Evolutionary conservation across 257 asterid species (phyloP).

Genomic region (Leptodermis oblonga): DNA sequence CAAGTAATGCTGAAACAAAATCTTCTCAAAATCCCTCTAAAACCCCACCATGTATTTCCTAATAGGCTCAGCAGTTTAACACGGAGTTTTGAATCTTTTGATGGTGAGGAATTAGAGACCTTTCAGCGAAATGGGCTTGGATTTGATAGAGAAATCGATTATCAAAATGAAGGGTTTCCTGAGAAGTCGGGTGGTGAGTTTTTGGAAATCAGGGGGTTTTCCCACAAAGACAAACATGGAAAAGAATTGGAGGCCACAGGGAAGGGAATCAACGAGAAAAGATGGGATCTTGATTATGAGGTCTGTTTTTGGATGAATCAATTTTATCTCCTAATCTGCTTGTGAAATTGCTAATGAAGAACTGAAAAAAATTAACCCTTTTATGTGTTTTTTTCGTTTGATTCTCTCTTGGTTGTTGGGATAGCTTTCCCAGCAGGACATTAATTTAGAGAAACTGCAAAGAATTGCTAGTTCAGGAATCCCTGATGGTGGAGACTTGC

Average conservation of each 20-base stretch:
- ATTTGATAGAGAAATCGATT: neutral
- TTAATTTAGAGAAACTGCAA: conserved; percentile 23
- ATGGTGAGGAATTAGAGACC: conserved; percentile 18
- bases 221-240: neutral
- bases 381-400: neutral
- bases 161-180: neutral
- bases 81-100: conserved; percentile 2
- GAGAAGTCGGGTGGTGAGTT: conserved; percentile 1
- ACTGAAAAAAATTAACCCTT: no score
- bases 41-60: conserved; percentile 8
- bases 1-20: conserved; percentile 11
- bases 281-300: conserved; percentile 26
- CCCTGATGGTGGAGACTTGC: conserved; percentile 21
- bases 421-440: conserved; percentile 18
- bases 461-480: conserved; percentile 24
- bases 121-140: conserved; percentile 12
- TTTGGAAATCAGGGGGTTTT: neutral
- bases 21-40: conserved; percentile 8
- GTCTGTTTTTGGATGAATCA: conserved; percentile 2
- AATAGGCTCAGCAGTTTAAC: conserved; percentile 10
- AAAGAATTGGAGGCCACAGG: neutral
- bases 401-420: neutral
- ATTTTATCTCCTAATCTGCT: neutral
- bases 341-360: neutral
- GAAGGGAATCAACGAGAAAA: conserved; percentile 9